Percentiles rank a stretch among this genome's conserved stretches.
Conservation (phyloP, 2,329 filamentous ascomycete species). For the Monilinia fructigena region DNA sequence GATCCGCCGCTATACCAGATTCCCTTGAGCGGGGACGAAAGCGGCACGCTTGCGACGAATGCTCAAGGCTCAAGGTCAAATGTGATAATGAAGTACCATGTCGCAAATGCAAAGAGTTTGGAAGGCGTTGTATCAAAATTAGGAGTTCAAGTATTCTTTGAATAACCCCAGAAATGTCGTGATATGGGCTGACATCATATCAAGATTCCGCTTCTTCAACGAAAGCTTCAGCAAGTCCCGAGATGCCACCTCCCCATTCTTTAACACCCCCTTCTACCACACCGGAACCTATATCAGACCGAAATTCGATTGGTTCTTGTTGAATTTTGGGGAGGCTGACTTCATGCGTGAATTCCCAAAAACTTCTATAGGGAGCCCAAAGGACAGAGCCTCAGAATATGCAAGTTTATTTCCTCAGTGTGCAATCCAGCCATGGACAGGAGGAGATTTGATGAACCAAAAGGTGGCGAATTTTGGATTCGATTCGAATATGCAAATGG, state of each 20-base stretch:
- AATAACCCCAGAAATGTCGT: background rate
- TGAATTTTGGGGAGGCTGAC: conserved; percentile 38
- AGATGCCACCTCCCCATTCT: conserved; percentile 24
- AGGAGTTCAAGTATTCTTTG: conserved; percentile 28
- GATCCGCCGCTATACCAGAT: conserved; percentile 37
- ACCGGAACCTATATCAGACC: conserved; percentile 35
- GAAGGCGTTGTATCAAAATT: conserved; percentile 37
- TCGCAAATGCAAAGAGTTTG: conserved; percentile 40
- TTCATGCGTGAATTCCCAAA: conserved; percentile 38
- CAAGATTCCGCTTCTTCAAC: conserved; percentile 16
- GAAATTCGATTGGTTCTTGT: conserved; percentile 39
- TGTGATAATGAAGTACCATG: conserved; percentile 40
- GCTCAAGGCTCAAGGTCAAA: conserved; percentile 40
- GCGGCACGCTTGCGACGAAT: conserved; percentile 40
- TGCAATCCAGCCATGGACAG: conserved; percentile 23
- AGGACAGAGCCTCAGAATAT: conserved; percentile 21
- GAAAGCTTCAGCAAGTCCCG: conserved; percentile 32
- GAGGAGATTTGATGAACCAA: conserved; percentile 2
- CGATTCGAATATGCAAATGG: conserved; percentile 28
- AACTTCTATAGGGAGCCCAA: conserved; percentile 32
- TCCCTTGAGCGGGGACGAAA: conserved; percentile 40
- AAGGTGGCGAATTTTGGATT: conserved; percentile 13
- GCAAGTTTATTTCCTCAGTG: conserved; percentile 23
- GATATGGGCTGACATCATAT: conserved; percentile 19
- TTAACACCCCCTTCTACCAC: conserved; percentile 28